phyloP scores from a whole-genome alignment of 805 yeast species.

The Isabelozyma pseudorhagii region DNA sequence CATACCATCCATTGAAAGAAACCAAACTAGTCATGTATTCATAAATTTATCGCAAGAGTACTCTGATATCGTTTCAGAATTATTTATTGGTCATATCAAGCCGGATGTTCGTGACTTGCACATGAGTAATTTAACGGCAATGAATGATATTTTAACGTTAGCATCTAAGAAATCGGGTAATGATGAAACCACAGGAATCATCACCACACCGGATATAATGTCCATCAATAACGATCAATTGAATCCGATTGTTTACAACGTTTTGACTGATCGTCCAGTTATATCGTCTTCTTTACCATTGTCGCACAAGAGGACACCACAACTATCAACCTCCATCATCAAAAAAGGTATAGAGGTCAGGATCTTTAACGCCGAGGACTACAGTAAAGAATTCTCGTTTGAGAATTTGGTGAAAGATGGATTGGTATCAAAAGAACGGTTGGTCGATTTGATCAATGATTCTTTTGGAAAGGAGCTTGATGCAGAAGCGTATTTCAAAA shows the following conservation, averaged over 20 bases:
- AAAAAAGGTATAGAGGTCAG: constrained; percentile 68
- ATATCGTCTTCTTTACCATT: constrained; percentile 90
- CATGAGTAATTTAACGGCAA: constrained; percentile 59
- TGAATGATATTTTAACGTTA: constrained; percentile 53
- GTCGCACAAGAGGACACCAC: constrained; percentile 48
- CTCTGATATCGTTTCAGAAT: constrained; percentile 59
- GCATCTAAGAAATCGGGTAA: constrained; percentile 42
- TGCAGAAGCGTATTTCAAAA: constrained; percentile 57
- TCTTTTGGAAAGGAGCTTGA: constrained; percentile 76
- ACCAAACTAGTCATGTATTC: constrained; percentile 79
- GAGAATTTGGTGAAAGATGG: constrained; percentile 30
- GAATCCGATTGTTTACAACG: constrained; percentile 87
- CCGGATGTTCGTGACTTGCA: constrained; percentile 52
- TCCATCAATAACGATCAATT: constrained; percentile 48
- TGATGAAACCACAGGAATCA: constrained; percentile 68
- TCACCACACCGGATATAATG: constrained; percentile 81
- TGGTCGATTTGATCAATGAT: constrained; percentile 65
- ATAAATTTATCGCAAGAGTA: constrained; percentile 84
- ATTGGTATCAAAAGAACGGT: constrained; percentile 51
- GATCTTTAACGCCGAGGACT: constrained; percentile 31
- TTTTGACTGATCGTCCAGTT: constrained; percentile 86
- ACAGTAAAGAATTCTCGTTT: constrained; percentile 37
- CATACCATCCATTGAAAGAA: constrained; percentile 80
- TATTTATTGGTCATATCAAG: constrained; percentile 53
- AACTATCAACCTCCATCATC: constrained; percentile 71